phyloP scores from a whole-genome alignment of 2,329 filamentous ascomycete species.

The Trichoderma citrinoviride region DNA sequence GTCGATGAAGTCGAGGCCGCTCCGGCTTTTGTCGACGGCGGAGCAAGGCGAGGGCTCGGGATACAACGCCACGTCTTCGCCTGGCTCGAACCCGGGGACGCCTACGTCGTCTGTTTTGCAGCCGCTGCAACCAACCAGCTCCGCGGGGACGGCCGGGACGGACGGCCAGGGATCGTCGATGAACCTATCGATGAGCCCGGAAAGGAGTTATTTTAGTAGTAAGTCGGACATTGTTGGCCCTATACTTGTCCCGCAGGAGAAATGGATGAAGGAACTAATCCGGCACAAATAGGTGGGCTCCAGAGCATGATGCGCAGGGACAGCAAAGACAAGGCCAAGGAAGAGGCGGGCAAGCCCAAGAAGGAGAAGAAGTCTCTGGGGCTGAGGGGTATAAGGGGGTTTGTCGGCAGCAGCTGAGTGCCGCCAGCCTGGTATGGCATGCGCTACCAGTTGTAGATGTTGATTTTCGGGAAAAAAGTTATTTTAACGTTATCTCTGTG shows the following conservation, averaged over 20 bases:
- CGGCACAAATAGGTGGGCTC: slow-evolving; percentile 40
- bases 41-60: slow-evolving; percentile 43
- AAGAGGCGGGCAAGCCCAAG: slow-evolving; percentile 38
- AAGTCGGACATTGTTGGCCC: slow-evolving; percentile 29
- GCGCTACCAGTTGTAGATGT: neutral
- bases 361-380: slow-evolving; percentile 40
- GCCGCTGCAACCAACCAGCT: slow-evolving; percentile 39
- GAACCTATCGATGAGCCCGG: slow-evolving; percentile 35
- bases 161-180: slow-evolving; percentile 33
- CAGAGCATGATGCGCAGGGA: slow-evolving; percentile 50
- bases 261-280: slow-evolving; percentile 14
- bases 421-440: neutral
- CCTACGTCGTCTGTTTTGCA: slow-evolving; percentile 31
- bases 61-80: slow-evolving; percentile 45
- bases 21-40: slow-evolving; percentile 45
- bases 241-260: neutral
- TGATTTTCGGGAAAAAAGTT: neutral
- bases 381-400: slow-evolving; percentile 43
- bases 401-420: slow-evolving; percentile 31
- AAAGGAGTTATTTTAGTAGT: slow-evolving; percentile 48
- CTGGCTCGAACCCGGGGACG: slow-evolving; percentile 35
- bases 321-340: slow-evolving; percentile 46
- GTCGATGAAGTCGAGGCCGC: slow-evolving; percentile 37
- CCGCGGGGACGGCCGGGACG: slow-evolving; percentile 36
- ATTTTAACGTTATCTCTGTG: too few relatives aligned